Conservation (phyloP, 2,329 filamentous ascomycete species). For the Trichoderma endophyticum region DNA sequence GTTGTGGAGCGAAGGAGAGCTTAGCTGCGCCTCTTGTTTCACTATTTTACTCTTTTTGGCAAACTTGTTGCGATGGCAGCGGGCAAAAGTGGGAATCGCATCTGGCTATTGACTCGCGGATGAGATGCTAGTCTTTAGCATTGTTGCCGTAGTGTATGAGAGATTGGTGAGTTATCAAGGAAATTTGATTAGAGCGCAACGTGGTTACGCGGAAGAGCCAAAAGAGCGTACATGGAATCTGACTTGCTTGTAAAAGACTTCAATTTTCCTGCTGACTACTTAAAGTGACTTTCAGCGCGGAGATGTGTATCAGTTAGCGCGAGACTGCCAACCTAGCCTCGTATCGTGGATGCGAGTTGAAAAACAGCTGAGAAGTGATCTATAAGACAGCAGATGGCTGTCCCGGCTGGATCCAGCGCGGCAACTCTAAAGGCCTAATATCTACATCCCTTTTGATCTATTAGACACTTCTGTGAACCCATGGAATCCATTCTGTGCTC, state of each 20-base stretch:
- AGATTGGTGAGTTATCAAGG: not conserved
- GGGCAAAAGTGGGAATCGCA: conserved; percentile 4
- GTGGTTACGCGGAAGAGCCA: not conserved
- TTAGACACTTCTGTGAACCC: no score
- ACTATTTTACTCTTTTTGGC: not conserved
- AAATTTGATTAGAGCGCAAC: not conserved
- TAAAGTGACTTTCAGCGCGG: not conserved
- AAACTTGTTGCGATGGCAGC: not conserved
- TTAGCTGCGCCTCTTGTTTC: not conserved
- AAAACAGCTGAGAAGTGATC: no score
- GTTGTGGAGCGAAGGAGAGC: not conserved
- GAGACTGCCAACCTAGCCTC: no score
- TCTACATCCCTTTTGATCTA: no score
- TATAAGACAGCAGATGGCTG: no score
- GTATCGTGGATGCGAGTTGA: no score
- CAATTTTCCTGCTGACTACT: not conserved
- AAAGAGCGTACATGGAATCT: not conserved
- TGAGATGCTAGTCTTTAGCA: not conserved
- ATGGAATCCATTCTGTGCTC: no score
- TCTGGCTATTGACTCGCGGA: not conserved
- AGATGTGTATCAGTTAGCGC: not conserved
- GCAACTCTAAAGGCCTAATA: no score
- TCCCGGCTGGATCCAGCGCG: no score
- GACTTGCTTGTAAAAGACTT: not conserved
- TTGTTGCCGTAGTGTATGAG: not conserved